Conservation (phyloP, 345 rosid genomes). For the Eucalyptus viminalis region DNA sequence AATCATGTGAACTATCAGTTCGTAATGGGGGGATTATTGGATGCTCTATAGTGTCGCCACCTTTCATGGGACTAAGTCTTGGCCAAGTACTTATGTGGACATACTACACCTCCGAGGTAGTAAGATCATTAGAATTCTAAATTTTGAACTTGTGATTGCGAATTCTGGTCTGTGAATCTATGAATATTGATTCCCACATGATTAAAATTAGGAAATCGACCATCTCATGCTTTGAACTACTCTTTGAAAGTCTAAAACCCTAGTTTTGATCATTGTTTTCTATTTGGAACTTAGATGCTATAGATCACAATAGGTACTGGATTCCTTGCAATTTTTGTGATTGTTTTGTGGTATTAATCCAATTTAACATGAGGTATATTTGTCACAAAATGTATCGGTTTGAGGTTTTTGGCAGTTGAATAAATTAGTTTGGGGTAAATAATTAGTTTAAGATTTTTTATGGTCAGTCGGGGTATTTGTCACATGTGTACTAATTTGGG, state of each 20-base stretch:
- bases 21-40: not conserved
- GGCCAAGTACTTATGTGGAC: not conserved
- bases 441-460: too few relatives aligned
- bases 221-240: not conserved
- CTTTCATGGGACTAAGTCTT: not conserved
- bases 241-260: not conserved
- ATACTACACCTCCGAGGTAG: not conserved
- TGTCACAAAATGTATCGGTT: too few relatives aligned
- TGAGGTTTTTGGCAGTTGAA: too few relatives aligned
- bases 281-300: too few relatives aligned
- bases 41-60: not conserved
- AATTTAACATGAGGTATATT: too few relatives aligned
- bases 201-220: not conserved
- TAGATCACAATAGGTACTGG: not conserved
- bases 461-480: too few relatives aligned
- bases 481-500: too few relatives aligned
- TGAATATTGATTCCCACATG: not conserved
- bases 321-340: not conserved
- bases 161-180: not conserved
- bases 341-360: too few relatives aligned
- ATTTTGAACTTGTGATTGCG: not conserved
- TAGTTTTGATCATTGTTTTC: not conserved
- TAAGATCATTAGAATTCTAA: not conserved
- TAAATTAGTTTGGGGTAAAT: too few relatives aligned
- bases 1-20: not conserved